These are phyloP conservation scores for Lunasporangiospora selenospora DNA, from an alignment of 192 early-diverging fungal species.

Conservation along the genomic window DNA sequence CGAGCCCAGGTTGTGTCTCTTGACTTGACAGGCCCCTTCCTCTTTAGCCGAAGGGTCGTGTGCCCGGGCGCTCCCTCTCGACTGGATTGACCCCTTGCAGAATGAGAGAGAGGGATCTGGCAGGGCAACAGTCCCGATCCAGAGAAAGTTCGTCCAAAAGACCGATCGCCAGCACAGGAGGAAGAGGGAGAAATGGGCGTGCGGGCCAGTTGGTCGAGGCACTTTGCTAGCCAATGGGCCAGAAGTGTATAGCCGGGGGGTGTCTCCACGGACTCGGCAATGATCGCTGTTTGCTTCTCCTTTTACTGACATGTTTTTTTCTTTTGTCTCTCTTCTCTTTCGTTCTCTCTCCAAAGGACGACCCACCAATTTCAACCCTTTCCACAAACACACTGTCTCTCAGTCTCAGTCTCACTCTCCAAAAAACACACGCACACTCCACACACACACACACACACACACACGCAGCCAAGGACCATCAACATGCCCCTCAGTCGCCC, in stretches of 20 bases:
- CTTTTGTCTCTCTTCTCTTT: neutral
- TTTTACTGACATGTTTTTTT: neutral
- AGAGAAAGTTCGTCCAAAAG: neutral
- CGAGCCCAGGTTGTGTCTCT: no score
- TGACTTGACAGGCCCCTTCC: no score
- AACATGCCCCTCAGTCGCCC: constrained; percentile 40
- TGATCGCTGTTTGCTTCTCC: neutral
- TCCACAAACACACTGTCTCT: neutral
- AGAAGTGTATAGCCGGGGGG: neutral
- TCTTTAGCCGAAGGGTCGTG: no score
- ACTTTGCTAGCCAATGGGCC: no score
- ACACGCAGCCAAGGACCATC: neutral
- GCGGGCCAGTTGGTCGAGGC: no score
- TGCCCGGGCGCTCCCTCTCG: no score
- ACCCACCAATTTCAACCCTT: neutral
- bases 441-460: neutral
- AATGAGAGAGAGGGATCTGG: no score
- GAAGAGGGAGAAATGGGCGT: neutral
- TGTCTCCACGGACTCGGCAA: neutral
- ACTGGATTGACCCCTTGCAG: no score
- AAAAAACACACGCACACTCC: neutral
- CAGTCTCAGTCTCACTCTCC: neutral
- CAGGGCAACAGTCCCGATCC: neutral
- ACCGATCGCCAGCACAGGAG: neutral
- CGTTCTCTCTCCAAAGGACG: neutral